These are phyloP conservation scores for Prillingera fragicola DNA, from an alignment of 1,284 basidiomycete species.

Conservation along the genomic window DNA sequence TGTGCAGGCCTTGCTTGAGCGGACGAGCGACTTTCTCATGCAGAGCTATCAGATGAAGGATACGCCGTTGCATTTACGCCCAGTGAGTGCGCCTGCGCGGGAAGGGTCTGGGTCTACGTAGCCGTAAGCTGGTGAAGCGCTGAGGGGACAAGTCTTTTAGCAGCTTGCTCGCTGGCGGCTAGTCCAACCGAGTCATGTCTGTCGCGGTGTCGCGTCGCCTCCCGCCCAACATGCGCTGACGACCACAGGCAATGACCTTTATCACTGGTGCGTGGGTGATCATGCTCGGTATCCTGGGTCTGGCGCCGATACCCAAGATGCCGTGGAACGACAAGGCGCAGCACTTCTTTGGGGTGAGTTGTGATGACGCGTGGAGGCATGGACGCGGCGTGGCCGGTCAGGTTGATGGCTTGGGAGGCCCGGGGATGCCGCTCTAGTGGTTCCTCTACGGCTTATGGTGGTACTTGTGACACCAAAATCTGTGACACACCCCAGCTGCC, in stretches of 20 bases:
- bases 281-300: conserved; percentile 41
- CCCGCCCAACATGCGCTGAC: conserved; percentile 1
- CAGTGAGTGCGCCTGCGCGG: conserved; percentile 24
- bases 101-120: neutral
- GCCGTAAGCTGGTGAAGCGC: neutral
- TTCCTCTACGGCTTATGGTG: too few species aligned
- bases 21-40: conserved; percentile 25
- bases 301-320: conserved; percentile 41
- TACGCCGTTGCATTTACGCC: conserved; percentile 39
- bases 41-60: conserved; percentile 37
- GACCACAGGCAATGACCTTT: conserved; percentile 37
- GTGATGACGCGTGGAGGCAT: too few species aligned
- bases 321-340: conserved; percentile 47
- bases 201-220: neutral
- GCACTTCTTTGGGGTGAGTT: conserved; percentile 46
- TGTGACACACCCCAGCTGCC: too few species aligned
- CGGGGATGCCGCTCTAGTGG: too few species aligned
- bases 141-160: too few species aligned
- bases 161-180: too few species aligned
- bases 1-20: conserved; percentile 30
- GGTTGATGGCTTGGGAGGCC: too few species aligned
- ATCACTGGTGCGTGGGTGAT: conserved; percentile 43
- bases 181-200: too few species aligned
- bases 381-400: too few species aligned
- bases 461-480: too few species aligned